phyloP scores from a whole-genome alignment of 805 yeast genomes.

The Martiniozyma abietophila region DNA sequence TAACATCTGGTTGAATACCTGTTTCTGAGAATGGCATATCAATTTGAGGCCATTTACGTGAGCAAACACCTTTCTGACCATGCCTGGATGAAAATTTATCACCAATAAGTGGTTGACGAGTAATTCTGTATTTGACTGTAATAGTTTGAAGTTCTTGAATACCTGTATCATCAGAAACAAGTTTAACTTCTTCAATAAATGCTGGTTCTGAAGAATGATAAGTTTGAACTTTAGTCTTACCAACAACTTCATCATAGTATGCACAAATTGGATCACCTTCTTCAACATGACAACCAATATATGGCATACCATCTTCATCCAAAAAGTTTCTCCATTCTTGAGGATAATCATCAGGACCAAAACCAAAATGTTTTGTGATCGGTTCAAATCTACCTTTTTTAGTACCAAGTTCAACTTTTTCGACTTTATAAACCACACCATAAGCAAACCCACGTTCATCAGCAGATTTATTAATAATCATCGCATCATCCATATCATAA shows the following conservation, averaged over 20 bases:
- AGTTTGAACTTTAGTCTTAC: slow-evolving; percentile 84
- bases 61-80: slow-evolving; percentile 98
- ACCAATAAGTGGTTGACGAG: slow-evolving; percentile 91
- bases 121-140: slow-evolving; percentile 81
- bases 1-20: slow-evolving; percentile 96
- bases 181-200: slow-evolving; percentile 88
- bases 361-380: slow-evolving; percentile 86
- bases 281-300: slow-evolving; percentile 76
- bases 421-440: slow-evolving; percentile 93
- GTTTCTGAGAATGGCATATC: slow-evolving; percentile 96
- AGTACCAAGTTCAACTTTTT: slow-evolving; percentile 73
- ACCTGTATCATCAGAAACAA: slow-evolving; percentile 74
- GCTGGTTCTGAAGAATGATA: slow-evolving; percentile 95
- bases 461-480: slow-evolving; percentile 95
- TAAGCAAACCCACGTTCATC: slow-evolving; percentile 97
- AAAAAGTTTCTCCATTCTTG: slow-evolving; percentile 79
- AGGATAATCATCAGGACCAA: slow-evolving; percentile 91
- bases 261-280: slow-evolving; percentile 97
- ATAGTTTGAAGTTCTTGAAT: slow-evolving; percentile 75
- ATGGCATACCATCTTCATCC: slow-evolving; percentile 89
- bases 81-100: slow-evolving; percentile 97
- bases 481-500: slow-evolving; percentile 99
- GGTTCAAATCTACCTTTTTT: slow-evolving; percentile 89
- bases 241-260: slow-evolving; percentile 80
- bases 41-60: slow-evolving; percentile 94